These are phyloP conservation scores for Arthrobotrys pseudoclavata DNA, from an alignment of 2,329 filamentous ascomycete species.

Conservation along the genomic window DNA sequence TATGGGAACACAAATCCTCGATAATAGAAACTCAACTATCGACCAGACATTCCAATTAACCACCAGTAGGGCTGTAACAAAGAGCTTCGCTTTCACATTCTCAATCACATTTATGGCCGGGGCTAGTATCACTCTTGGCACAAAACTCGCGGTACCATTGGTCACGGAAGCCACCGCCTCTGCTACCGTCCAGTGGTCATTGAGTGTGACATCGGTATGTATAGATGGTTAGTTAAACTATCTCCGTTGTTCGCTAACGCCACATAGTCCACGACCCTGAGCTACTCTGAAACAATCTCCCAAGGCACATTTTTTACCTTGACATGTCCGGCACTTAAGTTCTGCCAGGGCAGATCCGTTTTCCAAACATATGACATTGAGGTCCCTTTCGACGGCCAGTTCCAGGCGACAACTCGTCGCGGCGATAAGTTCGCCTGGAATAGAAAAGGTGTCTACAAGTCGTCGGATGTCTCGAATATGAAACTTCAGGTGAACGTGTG, in stretches of 20 bases:
- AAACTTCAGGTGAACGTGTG: slow-evolving; percentile 54
- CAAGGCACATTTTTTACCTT: slow-evolving; percentile 40
- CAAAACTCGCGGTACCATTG: slow-evolving; percentile 30
- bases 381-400: slow-evolving; percentile 34
- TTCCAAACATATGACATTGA: slow-evolving; percentile 57
- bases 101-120: slow-evolving; percentile 27
- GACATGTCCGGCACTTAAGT: slow-evolving; percentile 40
- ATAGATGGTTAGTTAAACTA: neutral
- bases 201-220: slow-evolving; percentile 45
- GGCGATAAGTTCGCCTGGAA: slow-evolving; percentile 53
- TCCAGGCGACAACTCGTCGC: slow-evolving; percentile 41
- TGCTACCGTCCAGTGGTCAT: slow-evolving; percentile 30
- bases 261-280: slow-evolving; percentile 36
- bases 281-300: slow-evolving; percentile 39
- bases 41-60: slow-evolving; percentile 52
- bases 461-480: slow-evolving; percentile 51
- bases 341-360: slow-evolving; percentile 49
- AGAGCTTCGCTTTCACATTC: slow-evolving; percentile 47
- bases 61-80: slow-evolving; percentile 37
- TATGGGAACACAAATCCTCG: slow-evolving; percentile 48
- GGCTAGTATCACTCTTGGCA: slow-evolving; percentile 29
- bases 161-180: slow-evolving; percentile 25
- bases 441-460: slow-evolving; percentile 44
- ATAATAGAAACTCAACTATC: slow-evolving; percentile 51
- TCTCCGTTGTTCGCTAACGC: neutral